These are phyloP conservation scores for Claviceps sorghi DNA, from an alignment of 2,329 filamentous ascomycete species.

Conservation along the genomic window DNA sequence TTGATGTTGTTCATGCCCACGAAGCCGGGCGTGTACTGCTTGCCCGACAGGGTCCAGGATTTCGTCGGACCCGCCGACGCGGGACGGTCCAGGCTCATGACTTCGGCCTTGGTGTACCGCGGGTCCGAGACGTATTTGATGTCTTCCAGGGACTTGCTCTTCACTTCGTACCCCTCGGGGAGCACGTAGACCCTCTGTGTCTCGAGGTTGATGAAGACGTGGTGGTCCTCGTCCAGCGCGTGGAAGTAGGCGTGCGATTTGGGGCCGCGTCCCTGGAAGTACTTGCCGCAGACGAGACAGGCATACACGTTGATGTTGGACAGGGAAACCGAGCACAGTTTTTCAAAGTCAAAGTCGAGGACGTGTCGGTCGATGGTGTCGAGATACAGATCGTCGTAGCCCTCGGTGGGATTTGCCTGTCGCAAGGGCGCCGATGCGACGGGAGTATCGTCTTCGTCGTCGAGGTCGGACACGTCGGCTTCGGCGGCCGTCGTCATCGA, in stretches of 20 bases:
- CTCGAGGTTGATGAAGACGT: slow-evolving; percentile 97
- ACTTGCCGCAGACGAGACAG: slow-evolving; percentile 93
- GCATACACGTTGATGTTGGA: slow-evolving; percentile 99
- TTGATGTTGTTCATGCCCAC: slow-evolving; percentile 99
- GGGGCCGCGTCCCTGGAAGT: slow-evolving; percentile 84
- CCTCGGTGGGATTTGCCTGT: slow-evolving; percentile 66
- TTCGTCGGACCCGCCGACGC: slow-evolving; percentile 38
- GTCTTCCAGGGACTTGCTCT: slow-evolving; percentile 85
- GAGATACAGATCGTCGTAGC: slow-evolving; percentile 91
- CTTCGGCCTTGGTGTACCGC: slow-evolving; percentile 65
- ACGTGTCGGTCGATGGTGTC: slow-evolving; percentile 90
- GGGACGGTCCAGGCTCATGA: slow-evolving; percentile 58
- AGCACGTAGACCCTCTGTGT: slow-evolving; percentile 83
- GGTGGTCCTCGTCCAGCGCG: slow-evolving; percentile 84
- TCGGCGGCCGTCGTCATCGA: slow-evolving; percentile 11
- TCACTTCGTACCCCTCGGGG: slow-evolving; percentile 93
- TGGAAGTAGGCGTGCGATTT: slow-evolving; percentile 98
- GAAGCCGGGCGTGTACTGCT: slow-evolving; percentile 82
- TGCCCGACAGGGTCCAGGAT: slow-evolving; percentile 53
- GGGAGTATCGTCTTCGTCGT: slow-evolving; percentile 26
- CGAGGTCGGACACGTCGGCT: slow-evolving; percentile 23
- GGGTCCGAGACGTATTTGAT: slow-evolving; percentile 98
- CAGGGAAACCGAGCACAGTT: slow-evolving; percentile 87
- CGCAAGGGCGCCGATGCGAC: slow-evolving; percentile 36
- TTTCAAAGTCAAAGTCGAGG: slow-evolving; percentile 97